phyloP scores from a whole-genome alignment of 2,329 filamentous ascomycete genomes.

The Penicillium corylophilum region DNA sequence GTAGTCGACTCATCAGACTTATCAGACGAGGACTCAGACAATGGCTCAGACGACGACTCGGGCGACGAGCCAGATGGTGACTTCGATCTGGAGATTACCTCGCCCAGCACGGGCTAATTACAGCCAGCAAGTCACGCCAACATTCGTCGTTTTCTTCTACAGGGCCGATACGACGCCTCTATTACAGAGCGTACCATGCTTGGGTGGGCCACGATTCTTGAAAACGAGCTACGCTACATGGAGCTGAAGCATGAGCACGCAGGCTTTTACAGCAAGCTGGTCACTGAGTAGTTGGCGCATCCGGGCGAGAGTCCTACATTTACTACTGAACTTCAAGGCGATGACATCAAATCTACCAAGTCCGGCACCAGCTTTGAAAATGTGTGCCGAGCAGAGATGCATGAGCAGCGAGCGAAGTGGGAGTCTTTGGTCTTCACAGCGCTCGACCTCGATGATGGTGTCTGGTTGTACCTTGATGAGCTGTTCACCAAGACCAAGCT shows the following conservation, averaged over 20 bases:
- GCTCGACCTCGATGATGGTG: conserved; percentile 48
- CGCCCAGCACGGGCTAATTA: conserved; percentile 17
- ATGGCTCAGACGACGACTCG: conserved; percentile 5
- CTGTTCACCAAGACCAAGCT: conserved; percentile 50
- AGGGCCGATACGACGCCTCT: conserved; percentile 55
- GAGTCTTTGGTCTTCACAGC: conserved; percentile 56
- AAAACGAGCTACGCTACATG: conserved; percentile 49
- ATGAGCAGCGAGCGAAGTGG: conserved; percentile 55
- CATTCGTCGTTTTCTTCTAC: conserved; percentile 53
- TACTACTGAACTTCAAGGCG: conserved; percentile 14
- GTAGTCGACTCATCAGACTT: conserved; percentile 9
- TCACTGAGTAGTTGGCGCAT: conserved; percentile 54
- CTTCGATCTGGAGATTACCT: conserved; percentile 27
- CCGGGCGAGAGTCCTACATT: conserved; percentile 26
- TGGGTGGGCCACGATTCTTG: conserved; percentile 51
- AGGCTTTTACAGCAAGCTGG: conserved; percentile 55
- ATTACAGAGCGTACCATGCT: conserved; percentile 49
- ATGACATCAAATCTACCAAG: conserved; percentile 21
- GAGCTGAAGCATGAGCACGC: conserved; percentile 58
- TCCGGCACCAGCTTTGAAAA: conserved; percentile 44
- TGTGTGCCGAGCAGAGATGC: conserved; percentile 55
- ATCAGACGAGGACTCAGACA: conserved; percentile 5
- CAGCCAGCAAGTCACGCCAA: conserved; percentile 39
- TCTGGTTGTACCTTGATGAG: conserved; percentile 51
- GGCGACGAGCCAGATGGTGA: not conserved